Conservation (phyloP, 768 basidiomycete species). For the Lactifluus rugatus region DNA sequence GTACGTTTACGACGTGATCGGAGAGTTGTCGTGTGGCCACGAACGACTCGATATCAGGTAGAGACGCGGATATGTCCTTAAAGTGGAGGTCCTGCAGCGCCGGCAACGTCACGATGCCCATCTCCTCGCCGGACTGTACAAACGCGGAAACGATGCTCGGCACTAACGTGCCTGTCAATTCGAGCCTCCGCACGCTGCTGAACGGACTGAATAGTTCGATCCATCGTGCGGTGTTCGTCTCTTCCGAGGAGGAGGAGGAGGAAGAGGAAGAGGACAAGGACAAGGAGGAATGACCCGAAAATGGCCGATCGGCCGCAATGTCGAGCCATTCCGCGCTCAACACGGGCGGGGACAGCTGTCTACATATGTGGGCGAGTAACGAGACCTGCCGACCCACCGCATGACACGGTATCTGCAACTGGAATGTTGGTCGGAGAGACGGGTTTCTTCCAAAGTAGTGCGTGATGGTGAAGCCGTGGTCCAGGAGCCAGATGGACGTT, state of each 20-base stretch:
- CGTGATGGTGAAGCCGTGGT: slow-evolving; percentile 1
- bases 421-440: neutral
- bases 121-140: neutral
- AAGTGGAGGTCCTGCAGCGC: neutral
- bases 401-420: neutral
- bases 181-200: neutral
- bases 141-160: slow-evolving; percentile 1
- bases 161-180: neutral
- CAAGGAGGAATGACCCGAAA: neutral
- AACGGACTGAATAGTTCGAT: slow-evolving; percentile 1
- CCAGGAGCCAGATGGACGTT: slow-evolving; percentile 5
- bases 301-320: neutral
- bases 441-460: neutral
- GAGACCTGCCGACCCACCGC: neutral
- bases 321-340: slow-evolving; percentile 1
- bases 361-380: neutral
- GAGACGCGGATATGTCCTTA: neutral
- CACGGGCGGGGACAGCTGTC: neutral
- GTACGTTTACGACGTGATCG: neutral
- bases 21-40: neutral
- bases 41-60: neutral
- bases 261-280: too few relatives aligned
- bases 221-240: neutral
- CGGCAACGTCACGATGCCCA: neutral
- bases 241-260: too few relatives aligned